Evolutionary conservation across 2,329 filamentous ascomycete genomes (phyloP), one percentile per base, ranked within the genome.

Genomic region (Fonsecaea erecta): DNA sequence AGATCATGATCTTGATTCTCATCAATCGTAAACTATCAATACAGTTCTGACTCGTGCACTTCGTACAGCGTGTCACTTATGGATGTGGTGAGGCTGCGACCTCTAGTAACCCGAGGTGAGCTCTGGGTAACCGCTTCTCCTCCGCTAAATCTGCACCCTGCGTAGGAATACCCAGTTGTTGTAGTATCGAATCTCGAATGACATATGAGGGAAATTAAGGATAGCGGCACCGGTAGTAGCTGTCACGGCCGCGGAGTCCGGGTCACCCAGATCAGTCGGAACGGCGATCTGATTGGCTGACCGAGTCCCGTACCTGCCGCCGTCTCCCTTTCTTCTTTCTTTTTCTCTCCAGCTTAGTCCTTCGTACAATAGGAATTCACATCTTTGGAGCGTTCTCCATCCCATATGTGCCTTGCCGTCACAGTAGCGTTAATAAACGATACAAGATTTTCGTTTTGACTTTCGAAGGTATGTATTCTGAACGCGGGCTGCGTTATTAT

Each of bases 401-500:
- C n/a, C n/a, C n/a, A n/a, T n/a, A n/a, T n/a, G n/a, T n/a, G n/a
- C n/a, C n/a, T n/a, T n/a, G n/a, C n/a, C n/a, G n/a, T n/a, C n/a
- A n/a, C n/a, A n/a, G n/a, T n/a, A 35, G 34, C 34, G 34, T 35
- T 35, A 11, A 35, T 4, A 55, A 64, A 64, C 35, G 56, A 35
- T 60, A 55, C 34, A 64, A 64, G 62, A 60, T 54, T 52, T 60
- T 64, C 55, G 51, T 52, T 60, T 64, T 55, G 56, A 55, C 62
- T 64, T n/a, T 60, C 28, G 28, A 43, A 64, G 55, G 52, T 64
- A 64, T 60, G 62, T 64, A 51, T 64, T 64, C 62, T 64, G 62
- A 58, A 65, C 63, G 14, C 58, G 58, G 53, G 63, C 63, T 62
- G 63, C 52, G 26, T 65, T 65, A 59, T 62, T 65, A 40, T n/a